Evolutionary conservation across 176 grass and related monocot species (phyloP), one percentile per base, ranked within the genome.

Genomic region (Cymbopogon citratus): DNA sequence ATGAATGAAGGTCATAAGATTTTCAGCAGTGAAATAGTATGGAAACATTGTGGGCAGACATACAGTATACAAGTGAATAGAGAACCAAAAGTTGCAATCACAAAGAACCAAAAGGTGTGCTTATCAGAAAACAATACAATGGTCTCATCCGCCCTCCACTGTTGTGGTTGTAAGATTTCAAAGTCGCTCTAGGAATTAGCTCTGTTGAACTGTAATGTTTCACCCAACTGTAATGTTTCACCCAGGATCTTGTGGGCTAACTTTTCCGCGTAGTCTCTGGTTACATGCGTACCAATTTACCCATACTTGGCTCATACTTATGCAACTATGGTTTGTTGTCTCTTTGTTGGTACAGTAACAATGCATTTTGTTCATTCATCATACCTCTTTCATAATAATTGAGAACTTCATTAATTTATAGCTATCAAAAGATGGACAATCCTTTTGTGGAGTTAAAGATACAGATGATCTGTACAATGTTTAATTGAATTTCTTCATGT

Each of bases 341-440:
- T 66, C 5, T 64, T 51, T 39, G 12, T 63, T 60, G 1, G 29
- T 21, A 16, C 19, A 64, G 9, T 63, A 70, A 73, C 33, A n/a
- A 43, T 61, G 13, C 18, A 36, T 44, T 0, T 51, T 51, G 45
- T 39, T 71, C 12, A 43, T 89, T 62, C 19, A 26, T 35, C 6
- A 48, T 76, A 81, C 4, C 46, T 70, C 12, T 41, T 15, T 66
- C 19, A 16, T 78, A 67, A 52, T 18, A 52, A 86, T 82, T 60
- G 45, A 77, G 19, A 59, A 3, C 2, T 29, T 45, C 84, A 16
- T 84, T 75, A 12, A 25, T 31, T 66, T 24, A 26, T 77, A 87
- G 85, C 81, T 85, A 87, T 91, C 23, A 81, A 91, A 84, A 77
- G 65, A 85, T 87, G 89, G 81, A 85, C 75, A 71, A 29, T 91